Evolutionary conservation across 129 eudicot genomes (phyloP), one percentile per base, ranked within the genome.

Genomic region (Ambrosia trifida): DNA sequence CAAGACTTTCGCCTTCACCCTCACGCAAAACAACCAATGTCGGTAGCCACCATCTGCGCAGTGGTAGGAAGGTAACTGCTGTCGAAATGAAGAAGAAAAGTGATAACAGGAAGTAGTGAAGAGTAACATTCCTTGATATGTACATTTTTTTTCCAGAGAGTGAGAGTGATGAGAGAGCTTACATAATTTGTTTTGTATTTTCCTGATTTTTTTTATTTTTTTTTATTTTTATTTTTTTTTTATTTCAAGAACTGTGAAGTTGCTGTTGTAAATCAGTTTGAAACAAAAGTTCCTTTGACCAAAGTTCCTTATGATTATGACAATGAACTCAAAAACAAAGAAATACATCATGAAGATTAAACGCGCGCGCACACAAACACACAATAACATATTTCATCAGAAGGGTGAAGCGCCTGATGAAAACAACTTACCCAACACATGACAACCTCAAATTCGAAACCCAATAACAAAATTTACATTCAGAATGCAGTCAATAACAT

Each of bases 71-170:
- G 68, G 76, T 63, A 16, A 40, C 64, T 1, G 40, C 86, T 68
- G 72, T 82, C 20, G 99, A 86, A 79, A 61, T 68, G 57, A 95
- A 95, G 73, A 77, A 89, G 70, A 95, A 87, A 82, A 65, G 67
- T 33, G 89, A 79, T 64, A 85, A 61, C 56, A 84, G 87, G 62
- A 90, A 88, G 89, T 83, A 84, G 67, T 58, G 68, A 69, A 50
- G 46, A 44, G 58, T 67, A 68, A 51, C 56, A 71, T 44, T 72
- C 24, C 28, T 70, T 16, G 10, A 5, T 51, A 6, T 40, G 5
- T 40, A 40, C 44, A 2, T 1, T 40, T 56, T 61, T 69, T 68
- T 49, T 80, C 47, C 59, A 74, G 79, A 6, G 82, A 85, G 82
- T 65, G 85, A 83, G 84, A 69, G 74, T 56, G 70, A 53, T 70